Evolutionary conservation across 202 grass and related monocot species (phyloP), one percentile per base, ranked within the genome.

Genomic region (Schoenoplectus tabernaemontani): DNA sequence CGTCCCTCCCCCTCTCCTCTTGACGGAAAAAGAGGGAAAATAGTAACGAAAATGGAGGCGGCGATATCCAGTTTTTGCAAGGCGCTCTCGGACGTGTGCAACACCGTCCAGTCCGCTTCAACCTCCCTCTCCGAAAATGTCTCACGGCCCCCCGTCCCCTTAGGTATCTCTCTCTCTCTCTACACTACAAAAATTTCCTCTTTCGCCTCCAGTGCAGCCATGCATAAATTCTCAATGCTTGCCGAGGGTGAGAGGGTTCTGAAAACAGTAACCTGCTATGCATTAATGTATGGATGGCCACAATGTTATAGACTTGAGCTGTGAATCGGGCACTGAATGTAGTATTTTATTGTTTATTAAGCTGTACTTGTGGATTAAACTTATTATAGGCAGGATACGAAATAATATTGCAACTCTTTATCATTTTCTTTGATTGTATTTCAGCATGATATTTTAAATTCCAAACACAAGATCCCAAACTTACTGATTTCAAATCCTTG

Each of bases 121-220:
- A 76, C 80, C 48, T 81, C 82, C 28, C 93, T 97, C 87, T 85
- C 88, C 85, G 87, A 93, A 58, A 81, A 51, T 53, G 66, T 97
- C 83, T 84, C 85, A 54, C 76, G 86, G 28, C 83, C 82, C 53
- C 91, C 91, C 24, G 76, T 97, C 69, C 91, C 84, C 20, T 87
- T 97, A 44, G 85, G 91, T 97, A 64, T 22, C 5, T 17, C 12
- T 41, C 37, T 15, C 6, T 4, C 22, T 9, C 19, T 76, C 19
- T n/a, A 26, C 22, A 30, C 11, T 36, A 10, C 22, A 51, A 23
- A 4, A 13, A 10, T n/a, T 32, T 44, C 6, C 23, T 46, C 10
- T 61, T 57, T 37, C 38, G 41, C 47, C 7, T 69, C 16, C 34
- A 42, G 58, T 15, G 70, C 58, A 43, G 7, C 0, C 44, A 26